Base-by-base conservation (phyloP, 2,329 filamentous ascomycete genomes). In the Colletotrichum destructivum region DNA sequence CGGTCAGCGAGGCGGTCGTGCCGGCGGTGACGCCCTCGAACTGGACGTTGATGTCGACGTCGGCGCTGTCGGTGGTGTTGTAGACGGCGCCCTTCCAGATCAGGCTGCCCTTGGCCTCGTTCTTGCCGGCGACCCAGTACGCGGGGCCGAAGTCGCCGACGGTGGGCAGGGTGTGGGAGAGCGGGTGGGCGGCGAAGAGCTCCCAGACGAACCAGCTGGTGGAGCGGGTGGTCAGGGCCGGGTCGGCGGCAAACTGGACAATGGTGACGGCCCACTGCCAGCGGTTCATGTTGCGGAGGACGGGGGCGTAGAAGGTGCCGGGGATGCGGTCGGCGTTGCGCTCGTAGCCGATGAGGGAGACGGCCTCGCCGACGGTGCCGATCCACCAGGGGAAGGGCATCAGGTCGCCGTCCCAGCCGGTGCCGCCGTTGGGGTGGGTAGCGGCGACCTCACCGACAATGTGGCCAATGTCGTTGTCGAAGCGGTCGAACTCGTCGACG, bases 281-380 rank as follows among this genome's bases (percentile, higher is more conserved):
- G 31, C 82, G 78, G 77, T 88, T 85, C 76, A 87, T 80, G 76
- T 85, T 86, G 68, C 84, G 81, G n/a, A 87, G 78, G 3, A 85
- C 82, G 1, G 85, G 86, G 0, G 85, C 84, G 81, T 88, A 89
- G 63, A 85, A 82, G 0, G 86, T 85, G 8, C 87, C 88, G 2
- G 86, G 84, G 55, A 91, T 85, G 23, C 86, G 84, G 75, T 91
- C 88, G 4, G 85, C 84, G 79, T 93, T 93, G 67, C 91, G 85
- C 83, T 93, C 91, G 40, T 89, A 88, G 21, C 90, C 88, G 73
- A 93, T 84, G 18, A 92, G 82, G 66, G 88, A 90, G n/a, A 93
- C 84, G 31, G 89, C 90, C 77, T 93, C 91, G 16, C 87, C 87
- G 3, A 93, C 88, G 11, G 87, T 84, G 35, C 89, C 90, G 61